Evolutionary conservation across 2,329 filamentous ascomycete genomes (phyloP).

Genomic region (Diaporthe sp.): DNA sequence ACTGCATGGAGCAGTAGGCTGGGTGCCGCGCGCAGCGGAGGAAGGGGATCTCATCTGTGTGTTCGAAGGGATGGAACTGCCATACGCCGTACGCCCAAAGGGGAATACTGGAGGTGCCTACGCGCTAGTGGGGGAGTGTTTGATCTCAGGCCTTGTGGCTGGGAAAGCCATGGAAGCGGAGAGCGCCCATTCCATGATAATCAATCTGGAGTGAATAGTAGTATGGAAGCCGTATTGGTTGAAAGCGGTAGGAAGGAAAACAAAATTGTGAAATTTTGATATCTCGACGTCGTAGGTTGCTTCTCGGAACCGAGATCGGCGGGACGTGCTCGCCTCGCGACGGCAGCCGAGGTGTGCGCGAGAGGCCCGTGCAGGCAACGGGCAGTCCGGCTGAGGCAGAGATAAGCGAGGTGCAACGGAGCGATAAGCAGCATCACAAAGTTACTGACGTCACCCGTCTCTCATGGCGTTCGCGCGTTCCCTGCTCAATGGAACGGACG

Average conservation of each 20-base stretch:
- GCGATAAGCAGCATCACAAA: background rate
- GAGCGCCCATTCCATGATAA: background rate
- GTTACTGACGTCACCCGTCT: constrained; percentile 25
- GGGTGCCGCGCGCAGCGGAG: background rate
- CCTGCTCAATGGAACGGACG: constrained; percentile 10
- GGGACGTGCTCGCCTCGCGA: constrained; percentile 13
- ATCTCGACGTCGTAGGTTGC: background rate
- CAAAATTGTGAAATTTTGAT: background rate
- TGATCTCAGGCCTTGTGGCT: background rate
- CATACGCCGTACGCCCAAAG: background rate
- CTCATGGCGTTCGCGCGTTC: constrained; percentile 22
- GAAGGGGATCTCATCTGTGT: background rate
- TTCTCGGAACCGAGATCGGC: constrained; percentile 14
- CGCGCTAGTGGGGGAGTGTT: background rate
- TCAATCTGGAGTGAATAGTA: background rate
- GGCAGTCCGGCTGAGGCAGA: background rate
- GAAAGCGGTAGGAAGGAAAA: too few species aligned
- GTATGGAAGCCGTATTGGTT: too few species aligned
- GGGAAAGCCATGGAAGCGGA: background rate
- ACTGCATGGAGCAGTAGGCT: background rate
- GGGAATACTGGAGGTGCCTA: background rate
- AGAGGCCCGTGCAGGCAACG: background rate
- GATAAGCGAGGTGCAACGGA: background rate
- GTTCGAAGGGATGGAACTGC: background rate
- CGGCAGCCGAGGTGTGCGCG: background rate